A percentile compares a stretch with the other conserved stretches of the same genome.
phyloP scores from a whole-genome alignment of 2,329 filamentous ascomycete species.

The Colletotrichum ledebouriae region DNA sequence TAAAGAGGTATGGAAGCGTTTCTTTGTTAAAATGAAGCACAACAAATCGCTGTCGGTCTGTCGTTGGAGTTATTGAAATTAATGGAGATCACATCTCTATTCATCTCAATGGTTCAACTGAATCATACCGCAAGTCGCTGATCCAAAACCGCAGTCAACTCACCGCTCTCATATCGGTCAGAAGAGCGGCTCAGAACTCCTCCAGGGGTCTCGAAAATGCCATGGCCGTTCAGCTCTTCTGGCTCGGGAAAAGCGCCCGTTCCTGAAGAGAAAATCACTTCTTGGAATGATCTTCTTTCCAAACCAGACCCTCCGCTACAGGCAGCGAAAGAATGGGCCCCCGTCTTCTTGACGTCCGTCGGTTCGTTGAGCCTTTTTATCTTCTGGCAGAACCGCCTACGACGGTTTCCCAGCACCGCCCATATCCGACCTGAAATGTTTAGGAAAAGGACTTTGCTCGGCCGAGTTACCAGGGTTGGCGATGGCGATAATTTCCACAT shows the following conservation, averaged over 20 bases:
- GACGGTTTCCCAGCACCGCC: slow-evolving; percentile 83
- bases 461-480: slow-evolving; percentile 91
- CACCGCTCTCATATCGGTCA: background rate
- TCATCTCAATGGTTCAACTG: background rate
- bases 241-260: background rate
- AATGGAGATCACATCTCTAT: background rate
- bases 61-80: background rate
- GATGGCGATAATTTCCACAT: slow-evolving; percentile 97
- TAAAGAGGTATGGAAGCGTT: slow-evolving; percentile 18
- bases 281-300: slow-evolving; percentile 41
- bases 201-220: slow-evolving; percentile 45
- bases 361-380: slow-evolving; percentile 67
- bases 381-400: slow-evolving; percentile 82
- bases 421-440: slow-evolving; percentile 83
- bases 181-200: slow-evolving; percentile 26
- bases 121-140: slow-evolving; percentile 19
- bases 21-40: background rate
- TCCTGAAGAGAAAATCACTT: slow-evolving; percentile 44
- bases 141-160: slow-evolving; percentile 14
- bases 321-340: slow-evolving; percentile 66
- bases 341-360: slow-evolving; percentile 59
- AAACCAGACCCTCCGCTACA: slow-evolving; percentile 56
- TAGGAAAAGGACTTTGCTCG: slow-evolving; percentile 81
- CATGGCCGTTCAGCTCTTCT: slow-evolving; percentile 49
- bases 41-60: background rate